Conservation (phyloP, 768 basidiomycete genomes). For the Auriculariales sp. region DNA sequence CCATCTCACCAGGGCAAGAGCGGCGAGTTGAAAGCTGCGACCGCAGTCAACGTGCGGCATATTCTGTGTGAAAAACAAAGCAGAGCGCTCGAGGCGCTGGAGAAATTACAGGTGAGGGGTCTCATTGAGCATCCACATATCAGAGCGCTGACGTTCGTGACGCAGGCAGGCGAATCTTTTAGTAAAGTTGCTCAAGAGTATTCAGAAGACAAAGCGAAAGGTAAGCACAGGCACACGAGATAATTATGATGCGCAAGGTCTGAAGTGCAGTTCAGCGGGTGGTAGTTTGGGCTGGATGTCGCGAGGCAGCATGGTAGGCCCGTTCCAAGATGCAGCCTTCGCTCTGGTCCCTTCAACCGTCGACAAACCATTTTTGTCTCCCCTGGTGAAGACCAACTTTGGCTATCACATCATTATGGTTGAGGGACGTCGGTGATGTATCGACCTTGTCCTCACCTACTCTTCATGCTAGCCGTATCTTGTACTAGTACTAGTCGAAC, state of each 20-base stretch:
- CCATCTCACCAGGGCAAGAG: conserved; percentile 23
- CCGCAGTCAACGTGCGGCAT: conserved; percentile 73
- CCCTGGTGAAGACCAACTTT: conserved; percentile 68
- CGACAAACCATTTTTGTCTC: conserved; percentile 59
- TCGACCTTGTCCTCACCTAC: too few relatives aligned
- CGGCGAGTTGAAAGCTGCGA: conserved; percentile 60
- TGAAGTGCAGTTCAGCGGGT: conserved; percentile 34
- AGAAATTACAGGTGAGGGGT: conserved; percentile 54
- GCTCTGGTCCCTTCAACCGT: conserved; percentile 63
- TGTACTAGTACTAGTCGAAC: too few relatives aligned
- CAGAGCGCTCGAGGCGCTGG: conserved; percentile 60
- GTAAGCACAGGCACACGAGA: conserved; percentile 22
- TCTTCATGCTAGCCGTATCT: too few relatives aligned
- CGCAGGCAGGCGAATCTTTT: conserved; percentile 66
- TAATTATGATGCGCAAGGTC: not conserved
- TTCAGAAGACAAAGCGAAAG: conserved; percentile 84
- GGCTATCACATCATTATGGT: conserved; percentile 91
- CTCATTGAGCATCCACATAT: not conserved
- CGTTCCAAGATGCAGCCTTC: conserved; percentile 85
- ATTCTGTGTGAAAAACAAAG: conserved; percentile 83
- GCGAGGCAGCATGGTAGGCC: conserved; percentile 66
- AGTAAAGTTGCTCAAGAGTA: conserved; percentile 85
- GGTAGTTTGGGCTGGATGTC: conserved; percentile 81
- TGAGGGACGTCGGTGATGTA: conserved; percentile 50
- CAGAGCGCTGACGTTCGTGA: not conserved